Base-by-base conservation (phyloP, 2,329 filamentous ascomycete species). In the Hypoxylon sp. region DNA sequence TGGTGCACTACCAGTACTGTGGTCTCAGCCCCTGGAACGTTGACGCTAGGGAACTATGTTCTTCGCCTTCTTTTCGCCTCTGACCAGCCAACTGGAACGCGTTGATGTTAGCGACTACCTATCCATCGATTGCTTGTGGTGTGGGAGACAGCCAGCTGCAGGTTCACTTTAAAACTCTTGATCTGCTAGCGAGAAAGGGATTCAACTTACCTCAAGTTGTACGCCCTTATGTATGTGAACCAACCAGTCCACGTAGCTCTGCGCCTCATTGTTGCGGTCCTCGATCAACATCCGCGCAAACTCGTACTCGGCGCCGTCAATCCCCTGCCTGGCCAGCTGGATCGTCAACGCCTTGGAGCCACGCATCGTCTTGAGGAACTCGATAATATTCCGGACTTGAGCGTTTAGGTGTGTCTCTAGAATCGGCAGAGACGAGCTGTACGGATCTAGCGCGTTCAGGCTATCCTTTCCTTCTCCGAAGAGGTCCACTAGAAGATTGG, bases 221-320 rank as follows among this genome's bases (percentile, higher is more conserved):
- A 99, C 95, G 66, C 90, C 88, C 68, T 94, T 89, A 77, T 99
- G 95, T 62, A 98, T 83, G 75, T 97, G 91, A 55, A 99, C 95
- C 70, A 99, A 81, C 95, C 95, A 99, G 77, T 99, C 95, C 27
- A 98, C 95, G 75, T 98, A 99, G 72, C 91, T 96, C 77, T 96
- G 93, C 29, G 95, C 95, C 78, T 99, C 95, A 67, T 97, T 97
- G 74, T 98, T 98, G 64, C 95, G 85, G 72, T 99, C 95, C 77
- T 99, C 95, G 26, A 97, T 87, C 65, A 99, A 76, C 76, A 96
- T 81, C 49, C 93, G 82, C 6, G 95, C 95, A 79, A 98, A 99
- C 75, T 99, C 95, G 70, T 92, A 98, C 75, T 99, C 95, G 2
- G 93, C 91, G 0, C 95, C 95, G 70, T 99, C 95, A 3, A 98